Evolutionary conservation across 305 asterid species (phyloP), one percentile per base, ranked within the genome.

Genomic region (Solanum hybrid): DNA sequence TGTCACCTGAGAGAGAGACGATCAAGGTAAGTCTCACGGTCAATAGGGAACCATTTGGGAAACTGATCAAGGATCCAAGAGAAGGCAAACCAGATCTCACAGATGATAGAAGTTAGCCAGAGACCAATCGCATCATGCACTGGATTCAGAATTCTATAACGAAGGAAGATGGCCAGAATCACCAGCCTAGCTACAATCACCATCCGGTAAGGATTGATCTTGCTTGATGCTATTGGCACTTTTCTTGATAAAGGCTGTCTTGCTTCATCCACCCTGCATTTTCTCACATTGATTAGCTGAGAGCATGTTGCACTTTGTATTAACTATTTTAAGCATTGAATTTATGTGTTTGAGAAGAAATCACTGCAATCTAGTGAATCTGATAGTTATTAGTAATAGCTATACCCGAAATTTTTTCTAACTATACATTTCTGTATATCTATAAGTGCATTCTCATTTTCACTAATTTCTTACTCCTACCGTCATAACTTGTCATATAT

Each of bases 51-150:
- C 99, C 99, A 97, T 89, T 97, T 97, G 34, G 99, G 99, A 93
- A 97, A 96, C 96, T 97, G 99, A 95, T 97, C 99, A 22, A 97
- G 98, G 91, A 97, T 96, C 99, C 99, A 97, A 11, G 99, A 97
- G 91, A 95, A 86, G 90, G 99, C 99, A 88, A 97, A 97, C 99
- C 99, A 97, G 91, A 97, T 96, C 92, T 97, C 99, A 91, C 99
- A 97, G 88, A 97, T 91, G 81, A 97, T 95, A 26, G 99, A 97
- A 91, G 99, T 97, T 81, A 97, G 98, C 99, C 99, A 97, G 89
- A 97, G 97, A 89, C 99, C 99, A 80, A 97, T 36, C 78, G 99
- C 99, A 22, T 97, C 99, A 20, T 97, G 98, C 88, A 97, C 99
- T 0, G 99, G 99, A 93, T 97, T 94, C 94, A 97, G 90, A 93